Percentiles rank a stretch among this genome's conserved stretches.
Evolutionary conservation across 768 basidiomycete species (phyloP).

Genomic region (Lactifluus echinatus): DNA sequence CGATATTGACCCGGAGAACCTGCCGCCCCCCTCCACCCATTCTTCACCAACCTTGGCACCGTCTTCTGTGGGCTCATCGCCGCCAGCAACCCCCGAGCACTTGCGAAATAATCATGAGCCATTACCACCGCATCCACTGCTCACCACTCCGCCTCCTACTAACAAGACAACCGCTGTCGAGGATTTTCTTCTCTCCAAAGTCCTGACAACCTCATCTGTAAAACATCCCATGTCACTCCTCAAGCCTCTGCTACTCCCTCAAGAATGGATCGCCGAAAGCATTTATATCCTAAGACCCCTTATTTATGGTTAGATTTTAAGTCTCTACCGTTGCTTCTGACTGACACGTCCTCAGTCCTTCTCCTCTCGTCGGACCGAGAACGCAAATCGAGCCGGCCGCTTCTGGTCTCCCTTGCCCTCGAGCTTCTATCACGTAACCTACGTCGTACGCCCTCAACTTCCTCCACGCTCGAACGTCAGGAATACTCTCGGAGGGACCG

Average conservation of each 20-base stretch:
- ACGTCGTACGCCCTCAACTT: slow-evolving; percentile 55
- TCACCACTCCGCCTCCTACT: slow-evolving; percentile 43
- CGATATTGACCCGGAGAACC: slow-evolving; percentile 68
- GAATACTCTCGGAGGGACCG: slow-evolving; percentile 81
- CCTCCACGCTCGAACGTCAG: slow-evolving; percentile 54
- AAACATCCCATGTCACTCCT: slow-evolving; percentile 63
- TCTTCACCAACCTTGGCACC: slow-evolving; percentile 55
- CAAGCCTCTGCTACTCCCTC: slow-evolving; percentile 47
- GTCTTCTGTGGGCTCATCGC: slow-evolving; percentile 47
- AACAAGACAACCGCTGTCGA: slow-evolving; percentile 54
- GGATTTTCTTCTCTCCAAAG: slow-evolving; percentile 77
- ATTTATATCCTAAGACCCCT: slow-evolving; percentile 68
- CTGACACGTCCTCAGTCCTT: slow-evolving; percentile 25
- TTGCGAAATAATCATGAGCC: slow-evolving; percentile 69
- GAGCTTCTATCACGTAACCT: slow-evolving; percentile 70
- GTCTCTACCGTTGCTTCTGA: not conserved
- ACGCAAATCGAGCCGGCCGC: slow-evolving; percentile 46
- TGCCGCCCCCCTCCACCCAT: slow-evolving; percentile 38
- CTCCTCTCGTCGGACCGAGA: slow-evolving; percentile 32
- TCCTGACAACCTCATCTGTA: slow-evolving; percentile 62
- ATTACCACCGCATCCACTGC: slow-evolving; percentile 54
- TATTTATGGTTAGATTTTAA: slow-evolving; percentile 52
- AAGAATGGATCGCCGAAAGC: slow-evolving; percentile 68
- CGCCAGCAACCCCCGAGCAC: slow-evolving; percentile 65
- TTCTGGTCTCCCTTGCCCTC: slow-evolving; percentile 55